phyloP scores from a whole-genome alignment of 805 yeast genomes.

The Kluyveromyces wickerhamii region DNA sequence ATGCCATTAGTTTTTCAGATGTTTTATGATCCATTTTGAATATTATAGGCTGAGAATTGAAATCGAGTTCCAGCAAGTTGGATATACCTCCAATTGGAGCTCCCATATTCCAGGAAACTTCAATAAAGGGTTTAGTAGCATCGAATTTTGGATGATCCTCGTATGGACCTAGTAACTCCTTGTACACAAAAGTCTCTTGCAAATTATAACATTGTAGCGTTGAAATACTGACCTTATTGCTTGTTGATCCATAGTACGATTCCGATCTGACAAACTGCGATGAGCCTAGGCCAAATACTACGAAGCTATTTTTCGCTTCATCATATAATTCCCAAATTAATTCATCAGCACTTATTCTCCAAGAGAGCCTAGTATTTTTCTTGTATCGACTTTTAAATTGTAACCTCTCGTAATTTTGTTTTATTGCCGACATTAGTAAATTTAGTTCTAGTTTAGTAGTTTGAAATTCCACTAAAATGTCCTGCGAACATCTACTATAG shows the following conservation, averaged over 20 bases:
- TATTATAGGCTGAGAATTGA: slow-evolving; percentile 45
- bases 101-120: slow-evolving; percentile 45
- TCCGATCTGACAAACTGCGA: slow-evolving; percentile 43
- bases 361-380: slow-evolving; percentile 32
- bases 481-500: slow-evolving; percentile 32
- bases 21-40: slow-evolving; percentile 51
- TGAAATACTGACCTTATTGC: slow-evolving; percentile 38
- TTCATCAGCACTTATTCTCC: slow-evolving; percentile 45
- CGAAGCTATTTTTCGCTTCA: slow-evolving; percentile 38
- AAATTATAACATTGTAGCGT: slow-evolving; percentile 47
- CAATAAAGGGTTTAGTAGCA: slow-evolving; percentile 31
- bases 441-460: slow-evolving; percentile 34
- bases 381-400: slow-evolving; percentile 19
- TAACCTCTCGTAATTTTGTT: slow-evolving; percentile 26
- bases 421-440: slow-evolving; percentile 37
- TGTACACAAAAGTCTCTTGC: slow-evolving; percentile 40
- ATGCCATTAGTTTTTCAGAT: slow-evolving; percentile 40
- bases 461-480: slow-evolving; percentile 30
- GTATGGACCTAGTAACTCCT: slow-evolving; percentile 44
- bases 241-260: slow-evolving; percentile 44
- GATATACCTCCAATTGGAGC: slow-evolving; percentile 61
- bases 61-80: slow-evolving; percentile 42
- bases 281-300: slow-evolving; percentile 45
- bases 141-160: slow-evolving; percentile 16
- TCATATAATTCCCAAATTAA: slow-evolving; percentile 53